Evolutionary conservation across 306 rosid genomes (phyloP), one percentile per base, ranked within the genome.

Genomic region (Castanea mollissima): DNA sequence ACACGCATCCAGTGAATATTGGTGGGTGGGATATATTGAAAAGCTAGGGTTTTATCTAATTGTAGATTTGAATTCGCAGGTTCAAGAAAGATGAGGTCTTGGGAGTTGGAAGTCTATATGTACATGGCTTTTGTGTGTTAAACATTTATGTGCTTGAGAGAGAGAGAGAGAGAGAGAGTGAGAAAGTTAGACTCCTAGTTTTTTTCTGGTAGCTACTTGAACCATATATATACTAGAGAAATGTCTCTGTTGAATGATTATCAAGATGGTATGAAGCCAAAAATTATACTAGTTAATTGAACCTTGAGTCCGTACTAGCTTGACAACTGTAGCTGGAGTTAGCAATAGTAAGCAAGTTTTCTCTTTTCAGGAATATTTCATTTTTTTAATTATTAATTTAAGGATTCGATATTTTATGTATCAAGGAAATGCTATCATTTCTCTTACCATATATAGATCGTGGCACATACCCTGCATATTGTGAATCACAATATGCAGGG

Each of bases 161-260:
- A 56, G 74, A 58, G 59, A 23, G 23, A 23, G 23, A 23, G 23
- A 54, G 23, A 73, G 60, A 10, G 68, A n/a, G 78, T 13, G 57
- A 56, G 55, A 25, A 25, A 71, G 67, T 38, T 59, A 67, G 51
- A 51, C 23, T 51, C 69, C 35, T 56, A 57, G 69, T 78, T 76
- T 49, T 49, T 52, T 13, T 85, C 73, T 75, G 83, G 62, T 6
- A 34, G 76, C 69, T 64, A 38, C 82, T 77, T 44, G 70, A 82
- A 64, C 64, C 74, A 55, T 82, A 84, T 88, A 76, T 87, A 88
- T 82, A 88, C 69, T 20, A 1, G 52, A 80, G 83, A 55, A 78
- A 69, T 23, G 78, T 60, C 69, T 5, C 67, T 79, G 21, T 19
- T 82, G 60, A 60, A 62, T 76, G 76, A 60, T 34, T 74, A 78